phyloP scores from a whole-genome alignment of 2,329 filamentous ascomycete species.

The Tolypocladium endophyticum region DNA sequence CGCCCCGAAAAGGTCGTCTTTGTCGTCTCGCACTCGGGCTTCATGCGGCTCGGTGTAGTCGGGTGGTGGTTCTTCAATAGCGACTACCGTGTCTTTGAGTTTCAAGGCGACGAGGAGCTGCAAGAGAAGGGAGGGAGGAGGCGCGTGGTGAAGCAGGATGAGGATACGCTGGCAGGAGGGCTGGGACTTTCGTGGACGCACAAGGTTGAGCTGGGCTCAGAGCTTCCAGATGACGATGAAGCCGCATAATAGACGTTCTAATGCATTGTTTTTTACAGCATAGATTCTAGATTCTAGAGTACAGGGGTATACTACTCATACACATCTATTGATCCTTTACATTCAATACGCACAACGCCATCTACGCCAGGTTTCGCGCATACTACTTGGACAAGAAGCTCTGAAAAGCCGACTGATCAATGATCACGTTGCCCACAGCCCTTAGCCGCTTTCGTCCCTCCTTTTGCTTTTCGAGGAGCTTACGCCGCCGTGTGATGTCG shows the following conservation, averaged over 20 bases:
- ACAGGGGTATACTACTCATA: not conserved
- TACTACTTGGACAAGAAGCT: conserved; percentile 72
- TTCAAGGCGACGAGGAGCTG: conserved; percentile 21
- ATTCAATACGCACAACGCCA: not conserved
- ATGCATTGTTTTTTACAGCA: not conserved
- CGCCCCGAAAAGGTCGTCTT: conserved; percentile 51
- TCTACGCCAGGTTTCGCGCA: not conserved
- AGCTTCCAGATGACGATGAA: conserved; percentile 22
- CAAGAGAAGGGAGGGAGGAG: not conserved
- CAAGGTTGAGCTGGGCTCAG: conserved; percentile 25
- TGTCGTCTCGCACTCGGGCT: conserved; percentile 56
- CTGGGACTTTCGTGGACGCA: conserved; percentile 24
- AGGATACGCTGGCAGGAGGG: conserved; percentile 23
- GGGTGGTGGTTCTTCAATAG: conserved; percentile 49
- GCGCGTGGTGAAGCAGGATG: conserved; percentile 32
- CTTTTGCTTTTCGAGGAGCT: conserved; percentile 94
- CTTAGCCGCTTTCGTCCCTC: conserved; percentile 82
- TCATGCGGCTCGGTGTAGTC: conserved; percentile 46
- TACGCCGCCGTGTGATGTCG: conserved; percentile 71
- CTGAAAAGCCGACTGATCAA: conserved; percentile 93
- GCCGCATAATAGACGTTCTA: not conserved
- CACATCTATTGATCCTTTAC: not conserved
- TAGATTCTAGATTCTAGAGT: not conserved
- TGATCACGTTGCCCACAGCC: conserved; percentile 82
- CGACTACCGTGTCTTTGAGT: conserved; percentile 55